A percentile compares a stretch with the other conserved stretches of the same genome.
Evolutionary conservation across 2,329 filamentous ascomycete genomes (phyloP).

Genomic region (Aspergillus sp.): DNA sequence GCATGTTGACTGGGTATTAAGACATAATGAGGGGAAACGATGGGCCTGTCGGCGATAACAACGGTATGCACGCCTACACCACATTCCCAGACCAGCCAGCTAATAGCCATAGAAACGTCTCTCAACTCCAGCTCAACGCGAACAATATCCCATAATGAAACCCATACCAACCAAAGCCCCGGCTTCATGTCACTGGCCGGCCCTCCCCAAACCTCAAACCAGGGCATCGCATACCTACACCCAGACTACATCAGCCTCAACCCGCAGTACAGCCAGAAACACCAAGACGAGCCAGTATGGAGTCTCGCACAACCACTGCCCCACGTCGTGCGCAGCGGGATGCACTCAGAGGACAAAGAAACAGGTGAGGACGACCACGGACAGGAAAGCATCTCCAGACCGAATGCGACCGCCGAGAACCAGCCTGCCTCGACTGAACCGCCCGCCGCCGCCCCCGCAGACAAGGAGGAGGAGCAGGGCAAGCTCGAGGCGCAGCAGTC

Average conservation of each 20-base stretch:
- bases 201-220: background rate
- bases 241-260: constrained; percentile 39
- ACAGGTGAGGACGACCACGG: background rate
- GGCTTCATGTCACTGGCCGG: background rate
- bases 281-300: constrained; percentile 47
- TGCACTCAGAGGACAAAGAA: background rate
- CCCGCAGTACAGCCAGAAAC: constrained; percentile 51
- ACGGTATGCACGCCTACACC: no score
- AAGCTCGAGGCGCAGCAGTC: background rate
- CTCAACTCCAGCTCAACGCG: no score
- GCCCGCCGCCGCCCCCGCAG: background rate
- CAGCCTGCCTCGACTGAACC: background rate
- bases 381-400: background rate
- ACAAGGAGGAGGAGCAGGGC: background rate
- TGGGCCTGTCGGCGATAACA: no score
- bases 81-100: no score
- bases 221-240: constrained; percentile 9
- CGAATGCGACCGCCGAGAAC: background rate
- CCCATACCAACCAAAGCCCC: background rate
- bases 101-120: no score
- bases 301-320: constrained; percentile 53
- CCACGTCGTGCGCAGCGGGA: constrained; percentile 47
- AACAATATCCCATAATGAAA: no score
- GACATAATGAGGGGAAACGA: no score
- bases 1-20: no score